phyloP scores from a whole-genome alignment of 768 basidiomycete species.

The Xanthoconium stramineum region DNA sequence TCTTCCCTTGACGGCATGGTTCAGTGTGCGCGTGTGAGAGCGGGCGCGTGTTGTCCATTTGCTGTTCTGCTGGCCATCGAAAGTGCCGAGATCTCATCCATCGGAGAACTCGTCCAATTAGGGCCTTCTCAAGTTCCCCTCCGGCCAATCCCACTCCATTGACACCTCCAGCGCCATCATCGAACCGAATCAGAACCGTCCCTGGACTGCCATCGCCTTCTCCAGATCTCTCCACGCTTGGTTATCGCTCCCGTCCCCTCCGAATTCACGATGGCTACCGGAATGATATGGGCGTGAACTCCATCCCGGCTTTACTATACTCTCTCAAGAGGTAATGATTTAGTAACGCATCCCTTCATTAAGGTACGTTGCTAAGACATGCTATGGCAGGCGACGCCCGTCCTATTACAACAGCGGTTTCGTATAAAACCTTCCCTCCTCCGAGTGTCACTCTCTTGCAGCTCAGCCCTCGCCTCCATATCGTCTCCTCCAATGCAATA shows the following conservation, averaged over 20 bases:
- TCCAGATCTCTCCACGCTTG: slow-evolving; percentile 24
- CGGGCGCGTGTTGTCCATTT: slow-evolving; percentile 11
- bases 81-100: slow-evolving; percentile 22
- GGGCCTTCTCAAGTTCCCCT: slow-evolving; percentile 23
- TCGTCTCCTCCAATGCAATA: slow-evolving; percentile 27
- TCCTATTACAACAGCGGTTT: slow-evolving; percentile 32
- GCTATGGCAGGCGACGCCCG: slow-evolving; percentile 34
- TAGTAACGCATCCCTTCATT: slow-evolving; percentile 36
- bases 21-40: slow-evolving; percentile 19
- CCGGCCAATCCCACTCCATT: slow-evolving; percentile 30
- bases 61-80: slow-evolving; percentile 13
- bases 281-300: slow-evolving; percentile 33
- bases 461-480: slow-evolving; percentile 2
- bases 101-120: slow-evolving; percentile 25
- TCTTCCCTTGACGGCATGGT: slow-evolving; percentile 22
- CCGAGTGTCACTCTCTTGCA: slow-evolving; percentile 10
- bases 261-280: slow-evolving; percentile 33
- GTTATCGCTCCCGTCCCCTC: slow-evolving; percentile 29
- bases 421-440: slow-evolving; percentile 30
- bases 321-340: slow-evolving; percentile 35
- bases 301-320: slow-evolving; percentile 34
- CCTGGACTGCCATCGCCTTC: slow-evolving; percentile 24
- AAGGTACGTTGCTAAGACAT: slow-evolving; percentile 38
- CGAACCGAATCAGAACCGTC: slow-evolving; percentile 24
- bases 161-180: slow-evolving; percentile 33